phyloP scores from a whole-genome alignment of 2,329 filamentous ascomycete species.

The Gnomoniopsis smithogilvyi region DNA sequence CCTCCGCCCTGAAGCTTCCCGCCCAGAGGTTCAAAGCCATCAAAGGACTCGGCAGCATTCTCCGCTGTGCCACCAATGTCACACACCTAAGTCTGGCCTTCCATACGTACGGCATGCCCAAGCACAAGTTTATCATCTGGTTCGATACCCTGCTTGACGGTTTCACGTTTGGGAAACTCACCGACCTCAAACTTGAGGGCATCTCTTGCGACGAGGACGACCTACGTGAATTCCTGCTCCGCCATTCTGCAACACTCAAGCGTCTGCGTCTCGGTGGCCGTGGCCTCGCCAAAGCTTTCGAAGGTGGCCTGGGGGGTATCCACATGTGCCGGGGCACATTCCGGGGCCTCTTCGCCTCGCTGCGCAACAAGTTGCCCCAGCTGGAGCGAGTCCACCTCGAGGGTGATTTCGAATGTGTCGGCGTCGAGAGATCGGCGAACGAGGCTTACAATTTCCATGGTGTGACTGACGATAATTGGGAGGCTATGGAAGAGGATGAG shows the following conservation, averaged over 20 bases:
- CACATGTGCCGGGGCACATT: conserved; percentile 43
- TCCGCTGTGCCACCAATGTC: conserved; percentile 35
- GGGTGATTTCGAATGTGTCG: conserved; percentile 42
- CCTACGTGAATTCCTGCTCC: conserved; percentile 38
- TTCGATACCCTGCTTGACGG: conserved; percentile 37
- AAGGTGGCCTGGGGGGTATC: conserved; percentile 40
- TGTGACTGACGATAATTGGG: conserved; percentile 39
- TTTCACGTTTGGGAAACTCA: conserved; percentile 35
- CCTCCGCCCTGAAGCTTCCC: conserved; percentile 34
- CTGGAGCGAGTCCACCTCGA: conserved; percentile 42
- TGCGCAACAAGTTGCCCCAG: conserved; percentile 33
- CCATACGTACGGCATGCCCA: conserved; percentile 35
- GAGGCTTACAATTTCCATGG: conserved; percentile 41
- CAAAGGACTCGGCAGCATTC: conserved; percentile 40
- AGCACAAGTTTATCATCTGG: conserved; percentile 37
- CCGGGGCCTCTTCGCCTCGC: conserved; percentile 37
- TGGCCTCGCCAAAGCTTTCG: conserved; percentile 36
- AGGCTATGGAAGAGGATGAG: conserved; percentile 21
- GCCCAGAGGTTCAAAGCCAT: conserved; percentile 35
- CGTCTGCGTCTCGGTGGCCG: conserved; percentile 42
- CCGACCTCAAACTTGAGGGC: conserved; percentile 40
- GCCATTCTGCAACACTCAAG: conserved; percentile 36
- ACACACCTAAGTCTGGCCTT: conserved; percentile 38
- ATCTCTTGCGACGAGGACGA: conserved; percentile 41
- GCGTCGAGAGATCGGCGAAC: conserved; percentile 32